These are phyloP conservation scores for Tricholoma flavovirens DNA, from an alignment of 768 basidiomycete genomes.

Conservation along the genomic window DNA sequence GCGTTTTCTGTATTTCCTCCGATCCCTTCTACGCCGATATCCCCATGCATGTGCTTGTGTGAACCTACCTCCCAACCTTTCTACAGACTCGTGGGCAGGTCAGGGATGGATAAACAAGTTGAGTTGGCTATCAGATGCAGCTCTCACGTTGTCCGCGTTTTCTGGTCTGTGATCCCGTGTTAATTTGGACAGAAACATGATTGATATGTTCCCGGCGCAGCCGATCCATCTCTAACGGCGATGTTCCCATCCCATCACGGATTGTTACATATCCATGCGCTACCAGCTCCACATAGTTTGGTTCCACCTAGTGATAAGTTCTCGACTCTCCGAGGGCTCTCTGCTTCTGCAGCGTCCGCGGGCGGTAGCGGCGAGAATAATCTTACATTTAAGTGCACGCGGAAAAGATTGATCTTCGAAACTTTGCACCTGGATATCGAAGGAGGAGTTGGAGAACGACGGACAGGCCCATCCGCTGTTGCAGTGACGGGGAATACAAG, in stretches of 20 bases:
- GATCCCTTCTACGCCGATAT: slow-evolving; percentile 50
- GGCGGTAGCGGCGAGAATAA: slow-evolving; percentile 91
- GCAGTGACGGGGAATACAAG: slow-evolving; percentile 9
- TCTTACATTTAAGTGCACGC: slow-evolving; percentile 87
- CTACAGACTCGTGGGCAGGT: slow-evolving; percentile 53
- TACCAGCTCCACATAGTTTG: slow-evolving; percentile 72
- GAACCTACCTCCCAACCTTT: slow-evolving; percentile 60
- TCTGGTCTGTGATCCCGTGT: slow-evolving; percentile 42
- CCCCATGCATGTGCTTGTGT: slow-evolving; percentile 62
- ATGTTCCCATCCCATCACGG: slow-evolving; percentile 87
- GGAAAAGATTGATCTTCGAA: slow-evolving; percentile 84
- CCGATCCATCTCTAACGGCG: slow-evolving; percentile 66
- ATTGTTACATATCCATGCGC: slow-evolving; percentile 65
- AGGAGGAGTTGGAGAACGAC: slow-evolving; percentile 75
- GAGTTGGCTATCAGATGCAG: slow-evolving; percentile 73
- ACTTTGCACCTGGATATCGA: slow-evolving; percentile 86
- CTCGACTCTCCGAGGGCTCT: slow-evolving; percentile 79
- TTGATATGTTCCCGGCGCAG: slow-evolving; percentile 31
- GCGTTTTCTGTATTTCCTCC: slow-evolving; percentile 66
- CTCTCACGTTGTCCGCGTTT: slow-evolving; percentile 71
- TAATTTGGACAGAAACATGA: not conserved
- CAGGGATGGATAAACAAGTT: slow-evolving; percentile 72
- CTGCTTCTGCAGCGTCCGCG: slow-evolving; percentile 41
- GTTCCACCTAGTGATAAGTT: slow-evolving; percentile 76
- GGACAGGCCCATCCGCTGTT: slow-evolving; percentile 45